Percentiles rank a stretch among this genome's conserved stretches.
Conservation (phyloP, 2,329 filamentous ascomycete species). For the Cryphonectria naterciae region DNA sequence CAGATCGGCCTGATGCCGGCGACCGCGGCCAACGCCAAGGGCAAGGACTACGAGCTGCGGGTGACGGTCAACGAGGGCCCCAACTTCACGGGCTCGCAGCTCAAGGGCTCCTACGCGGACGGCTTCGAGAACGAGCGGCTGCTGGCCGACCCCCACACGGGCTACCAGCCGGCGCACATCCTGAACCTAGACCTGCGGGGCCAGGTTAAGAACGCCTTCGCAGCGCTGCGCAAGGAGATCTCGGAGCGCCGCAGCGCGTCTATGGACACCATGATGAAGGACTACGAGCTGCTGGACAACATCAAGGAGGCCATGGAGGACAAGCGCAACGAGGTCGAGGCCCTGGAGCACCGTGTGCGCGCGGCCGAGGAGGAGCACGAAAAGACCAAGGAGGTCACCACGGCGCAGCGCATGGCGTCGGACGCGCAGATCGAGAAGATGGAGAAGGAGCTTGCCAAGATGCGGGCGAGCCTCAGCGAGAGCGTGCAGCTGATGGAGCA, state of each 20-base stretch:
- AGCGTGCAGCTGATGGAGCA: slow-evolving; percentile 92
- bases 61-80: slow-evolving; percentile 79
- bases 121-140: slow-evolving; percentile 71
- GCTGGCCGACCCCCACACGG: slow-evolving; percentile 78
- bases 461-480: slow-evolving; percentile 82
- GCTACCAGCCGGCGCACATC: slow-evolving; percentile 88
- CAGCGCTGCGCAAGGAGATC: slow-evolving; percentile 82
- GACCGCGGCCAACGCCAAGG: slow-evolving; percentile 83
- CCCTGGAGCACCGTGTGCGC: slow-evolving; percentile 83
- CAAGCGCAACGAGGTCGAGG: slow-evolving; percentile 89
- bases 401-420: slow-evolving; percentile 82
- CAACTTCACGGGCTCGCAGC: slow-evolving; percentile 72
- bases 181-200: slow-evolving; percentile 88
- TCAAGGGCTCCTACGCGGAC: slow-evolving; percentile 47
- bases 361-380: slow-evolving; percentile 94
- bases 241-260: slow-evolving; percentile 83
- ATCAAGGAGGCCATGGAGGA: slow-evolving; percentile 98
- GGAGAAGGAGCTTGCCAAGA: slow-evolving; percentile 96
- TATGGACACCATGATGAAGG: slow-evolving; percentile 90
- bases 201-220: slow-evolving; percentile 76
- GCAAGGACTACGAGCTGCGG: slow-evolving; percentile 80
- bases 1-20: slow-evolving; percentile 88
- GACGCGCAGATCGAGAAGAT: slow-evolving; percentile 98
- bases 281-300: slow-evolving; percentile 89
- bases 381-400: slow-evolving; percentile 84